Base-by-base conservation (phyloP, 1,139 yeast genomes). In the Yamadazyma buinensis region DNA sequence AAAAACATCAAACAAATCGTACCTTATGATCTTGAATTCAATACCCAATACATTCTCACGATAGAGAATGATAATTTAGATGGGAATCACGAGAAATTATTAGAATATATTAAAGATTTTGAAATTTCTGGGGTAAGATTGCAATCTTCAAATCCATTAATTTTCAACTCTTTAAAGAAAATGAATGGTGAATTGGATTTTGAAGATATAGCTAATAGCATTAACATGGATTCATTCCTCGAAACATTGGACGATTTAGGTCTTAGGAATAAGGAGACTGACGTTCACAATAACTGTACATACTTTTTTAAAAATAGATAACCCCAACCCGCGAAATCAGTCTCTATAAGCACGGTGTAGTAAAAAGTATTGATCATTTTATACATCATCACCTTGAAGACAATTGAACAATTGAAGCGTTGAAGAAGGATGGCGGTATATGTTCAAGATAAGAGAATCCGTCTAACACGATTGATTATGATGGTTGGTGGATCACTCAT, bases 1-100 rank as follows among this genome's bases (percentile, higher is more conserved):
- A n/a, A 14, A 10, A 13, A n/a, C 4, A n/a, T 26, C 14, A 4
- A 13, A 7, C 49, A 46, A 4, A 36, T 48, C 1, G 49, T 63
- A 15, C 69, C 72, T 7, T 64, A 48, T 37, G 69, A 65, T 32
- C 32, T 67, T 10, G 38, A 39, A n/a, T 67, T 51, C 42, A 48
- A 54, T 23, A 52, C 49, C 15, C 55, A 49, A 29, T 48, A 46
- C 34, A 32, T 66, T 15, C 45, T 67, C n/a, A 56, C 68, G 4
- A 53, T 66, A 3, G 69, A 63, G 38, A 40, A 44, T 5, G 49
- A 55, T 3, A 47, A 55, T 12, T 32, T 37, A 15, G 35, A 37
- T 12, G 29, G 34, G 20, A 30, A 29, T 11, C 40, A 37, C 15
- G 24, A 32, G 5, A 13, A 20, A 14, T 13, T 35, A 9, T 10